Percentiles rank a stretch among this genome's conserved stretches.
These are phyloP conservation scores for Udeniomyces megalosporus DNA, from an alignment of 768 basidiomycete genomes.

Conservation along the genomic window DNA sequence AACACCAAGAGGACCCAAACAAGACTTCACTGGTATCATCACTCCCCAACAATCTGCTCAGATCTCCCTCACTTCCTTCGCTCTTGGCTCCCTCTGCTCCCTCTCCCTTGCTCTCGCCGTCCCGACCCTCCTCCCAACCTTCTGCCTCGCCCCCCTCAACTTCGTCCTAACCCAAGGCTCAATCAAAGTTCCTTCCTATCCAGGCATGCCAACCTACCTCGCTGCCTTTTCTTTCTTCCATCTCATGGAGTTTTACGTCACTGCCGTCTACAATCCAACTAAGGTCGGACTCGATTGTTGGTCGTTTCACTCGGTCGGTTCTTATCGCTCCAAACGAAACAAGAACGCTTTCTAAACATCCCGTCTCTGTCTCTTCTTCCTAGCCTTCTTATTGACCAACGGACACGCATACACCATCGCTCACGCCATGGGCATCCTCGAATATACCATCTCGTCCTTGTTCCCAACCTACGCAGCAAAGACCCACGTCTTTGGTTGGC, in stretches of 20 bases:
- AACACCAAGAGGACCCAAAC: neutral
- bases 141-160: neutral
- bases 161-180: neutral
- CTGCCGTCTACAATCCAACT: conserved; percentile 84
- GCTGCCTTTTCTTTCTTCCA: conserved; percentile 78
- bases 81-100: neutral
- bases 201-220: conserved; percentile 36
- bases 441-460: conserved; percentile 69
- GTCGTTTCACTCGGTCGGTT: too few relatives aligned
- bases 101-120: conserved; percentile 3
- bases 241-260: conserved; percentile 84
- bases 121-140: neutral
- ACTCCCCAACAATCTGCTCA: neutral
- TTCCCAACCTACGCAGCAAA: conserved; percentile 37
- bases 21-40: neutral
- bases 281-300: conserved; percentile 86
- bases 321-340: too few relatives aligned
- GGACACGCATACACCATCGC: conserved; percentile 70
- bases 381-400: conserved; percentile 89
- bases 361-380: neutral
- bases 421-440: conserved; percentile 55
- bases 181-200: neutral
- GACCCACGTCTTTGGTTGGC: neutral
- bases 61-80: conserved; percentile 5
- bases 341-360: too few relatives aligned